These are phyloP conservation scores for Toxicodendron radicans DNA, from an alignment of 345 rosid genomes.

Conservation along the genomic window DNA sequence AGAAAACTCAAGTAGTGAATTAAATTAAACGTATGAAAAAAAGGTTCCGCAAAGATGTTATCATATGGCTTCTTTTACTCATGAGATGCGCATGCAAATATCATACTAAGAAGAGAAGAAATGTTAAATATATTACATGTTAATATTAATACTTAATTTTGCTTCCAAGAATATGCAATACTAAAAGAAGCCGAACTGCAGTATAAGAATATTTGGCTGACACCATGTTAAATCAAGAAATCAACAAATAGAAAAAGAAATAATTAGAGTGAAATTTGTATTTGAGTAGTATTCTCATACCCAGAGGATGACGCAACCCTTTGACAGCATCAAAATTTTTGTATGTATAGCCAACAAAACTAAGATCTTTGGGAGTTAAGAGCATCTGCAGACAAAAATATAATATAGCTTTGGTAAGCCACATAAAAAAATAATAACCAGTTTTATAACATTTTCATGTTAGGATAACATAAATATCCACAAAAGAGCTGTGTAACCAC, in stretches of 20 bases:
- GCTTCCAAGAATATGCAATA: not conserved
- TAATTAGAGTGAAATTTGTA: conserved; percentile 1
- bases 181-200: not conserved
- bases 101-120: not conserved
- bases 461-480: not conserved
- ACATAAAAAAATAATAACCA: not conserved
- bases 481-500: not conserved
- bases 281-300: conserved; percentile 30
- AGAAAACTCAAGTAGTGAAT: not conserved
- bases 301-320: conserved; percentile 50
- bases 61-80: not conserved
- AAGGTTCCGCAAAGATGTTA: not conserved
- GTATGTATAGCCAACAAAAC: conserved; percentile 91
- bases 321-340: conserved; percentile 84
- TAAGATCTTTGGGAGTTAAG: conserved; percentile 64
- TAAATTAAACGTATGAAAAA: not conserved
- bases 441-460: not conserved
- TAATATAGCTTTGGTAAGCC: conserved; percentile 5
- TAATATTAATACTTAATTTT: not conserved
- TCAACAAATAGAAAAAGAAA: not conserved
- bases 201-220: not conserved
- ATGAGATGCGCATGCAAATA: not conserved
- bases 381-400: conserved; percentile 44
- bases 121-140: not conserved
- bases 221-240: conserved; percentile 1